Percentiles rank a stretch among this genome's conserved stretches.
Evolutionary conservation across 2,329 filamentous ascomycete genomes (phyloP).

Genomic region (Teratosphaeria nubilosa): DNA sequence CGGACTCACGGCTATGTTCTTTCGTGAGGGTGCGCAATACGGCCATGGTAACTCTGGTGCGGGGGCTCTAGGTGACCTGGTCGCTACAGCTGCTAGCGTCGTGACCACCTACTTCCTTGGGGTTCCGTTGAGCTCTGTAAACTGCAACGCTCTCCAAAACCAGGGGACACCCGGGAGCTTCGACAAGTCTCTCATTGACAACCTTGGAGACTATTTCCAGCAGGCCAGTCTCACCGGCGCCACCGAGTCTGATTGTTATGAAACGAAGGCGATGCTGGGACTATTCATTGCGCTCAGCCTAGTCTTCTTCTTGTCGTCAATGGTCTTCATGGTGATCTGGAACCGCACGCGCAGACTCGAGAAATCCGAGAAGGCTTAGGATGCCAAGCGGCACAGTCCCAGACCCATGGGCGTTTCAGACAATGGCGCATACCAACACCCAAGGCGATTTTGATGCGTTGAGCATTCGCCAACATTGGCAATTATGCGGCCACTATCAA

Average conservation of each 20-base stretch:
- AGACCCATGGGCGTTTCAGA: not conserved
- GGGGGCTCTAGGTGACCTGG: not conserved
- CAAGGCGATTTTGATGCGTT: too few relatives aligned
- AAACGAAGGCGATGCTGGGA: constrained; percentile 83
- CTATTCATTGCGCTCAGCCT: constrained; percentile 65
- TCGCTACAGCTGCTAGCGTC: not conserved
- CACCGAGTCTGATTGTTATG: constrained; percentile 59
- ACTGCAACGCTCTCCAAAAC: not conserved
- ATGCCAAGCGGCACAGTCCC: not conserved
- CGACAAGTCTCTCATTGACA: not conserved
- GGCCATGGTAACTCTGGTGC: not conserved
- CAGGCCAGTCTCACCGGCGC: constrained; percentile 39
- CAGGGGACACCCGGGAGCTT: not conserved
- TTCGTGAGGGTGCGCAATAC: not conserved
- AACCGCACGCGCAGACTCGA: not conserved
- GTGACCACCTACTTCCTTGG: not conserved
- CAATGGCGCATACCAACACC: not conserved
- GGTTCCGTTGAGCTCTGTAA: not conserved
- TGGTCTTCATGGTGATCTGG: constrained; percentile 38
- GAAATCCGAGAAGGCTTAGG: not conserved
- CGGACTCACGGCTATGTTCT: not conserved
- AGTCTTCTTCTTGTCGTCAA: constrained; percentile 35
- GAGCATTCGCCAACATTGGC: not conserved
- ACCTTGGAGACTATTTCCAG: not conserved
- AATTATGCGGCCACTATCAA: not conserved